Evolutionary conservation across 106 monocot genomes (phyloP), one percentile per base, ranked within the genome.

Genomic region (Platanthera zijinensis): DNA sequence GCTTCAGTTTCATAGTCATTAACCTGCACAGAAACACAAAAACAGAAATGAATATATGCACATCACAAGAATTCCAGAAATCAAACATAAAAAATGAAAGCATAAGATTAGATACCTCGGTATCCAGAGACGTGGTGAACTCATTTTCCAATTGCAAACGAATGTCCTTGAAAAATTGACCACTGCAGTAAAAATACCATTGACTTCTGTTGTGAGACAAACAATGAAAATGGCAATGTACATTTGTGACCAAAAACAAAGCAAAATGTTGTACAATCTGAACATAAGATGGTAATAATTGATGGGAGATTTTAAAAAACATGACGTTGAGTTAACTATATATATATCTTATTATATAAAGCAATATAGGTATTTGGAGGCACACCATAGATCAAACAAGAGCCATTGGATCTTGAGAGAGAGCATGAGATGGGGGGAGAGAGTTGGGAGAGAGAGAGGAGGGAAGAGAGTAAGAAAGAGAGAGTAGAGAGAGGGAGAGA

Each of bases 91-190:
- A 51, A 19, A 69, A 69, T 32, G 51, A 71, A 12, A 72, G 7
- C 30, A 72, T 5, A 48, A 21, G 19, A 2, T 32, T 67, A 13
- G 50, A 71, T 85, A 93, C 96, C 87, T 97, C 93, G 72, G 81
- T 77, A 62, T 94, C 79, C 59, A 93, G 79, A 18, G 86, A 91
- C 51, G 88, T 91, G 72, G 82, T 74, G 77, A 97, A 97, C 66
- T 97, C 96, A 81, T 94, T 86, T 82, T 93, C 93, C 82, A 97
- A 73, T 69, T 97, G 96, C 18, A 73, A 79, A 18, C 51, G 77
- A 28, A 97, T 87, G 52, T 97, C 93, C 51, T 85, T 72, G 79
- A 74, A 91, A 76, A 97, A 97, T 70, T 93, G 96, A 4, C 78
- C 85, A 84, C 96, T 93, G 83, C 17, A 84, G 76, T 5, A 78